phyloP scores from a whole-genome alignment of 257 asterid genomes.

The Scutellaria baicalensis region DNA sequence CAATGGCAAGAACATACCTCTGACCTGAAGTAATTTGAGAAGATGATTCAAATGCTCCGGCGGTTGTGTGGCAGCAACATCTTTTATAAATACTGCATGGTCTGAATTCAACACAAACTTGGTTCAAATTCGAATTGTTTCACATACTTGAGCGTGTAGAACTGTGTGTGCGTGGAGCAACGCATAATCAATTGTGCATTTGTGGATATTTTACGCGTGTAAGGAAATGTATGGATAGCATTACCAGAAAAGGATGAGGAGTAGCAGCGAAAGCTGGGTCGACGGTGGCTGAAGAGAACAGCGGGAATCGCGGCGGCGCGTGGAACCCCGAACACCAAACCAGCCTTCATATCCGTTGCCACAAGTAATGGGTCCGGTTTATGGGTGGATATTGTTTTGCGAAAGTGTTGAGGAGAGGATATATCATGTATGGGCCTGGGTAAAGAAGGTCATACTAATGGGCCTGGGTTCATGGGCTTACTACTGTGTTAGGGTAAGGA shows the following conservation, averaged over 20 bases:
- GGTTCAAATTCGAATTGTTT: neutral
- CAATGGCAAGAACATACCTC: constrained; percentile 44
- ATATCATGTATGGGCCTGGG: neutral
- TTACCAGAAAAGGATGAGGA: constrained; percentile 63
- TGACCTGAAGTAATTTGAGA: constrained; percentile 67
- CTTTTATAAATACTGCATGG: constrained; percentile 66
- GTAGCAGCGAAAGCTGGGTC: constrained; percentile 57
- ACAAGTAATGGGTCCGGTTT: constrained; percentile 7
- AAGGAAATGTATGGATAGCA: neutral
- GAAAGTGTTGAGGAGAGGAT: neutral
- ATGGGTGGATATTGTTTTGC: constrained; percentile 21
- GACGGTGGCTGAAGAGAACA: constrained; percentile 32
- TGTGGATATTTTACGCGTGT: neutral
- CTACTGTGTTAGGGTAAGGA: too few relatives aligned
- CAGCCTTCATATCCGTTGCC: constrained; percentile 52
- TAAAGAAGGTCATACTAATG: too few relatives aligned
- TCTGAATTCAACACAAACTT: constrained; percentile 30
- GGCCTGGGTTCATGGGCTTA: too few relatives aligned
- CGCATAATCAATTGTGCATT: neutral
- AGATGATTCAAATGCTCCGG: constrained; percentile 85
- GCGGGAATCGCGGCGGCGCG: constrained; percentile 64
- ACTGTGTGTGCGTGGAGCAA: neutral
- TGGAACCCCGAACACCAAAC: constrained; percentile 64
- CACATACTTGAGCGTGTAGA: neutral
- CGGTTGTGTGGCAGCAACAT: constrained; percentile 69